phyloP scores from a whole-genome alignment of 2,329 filamentous ascomycete species.

The Aureobasidium zeae region DNA sequence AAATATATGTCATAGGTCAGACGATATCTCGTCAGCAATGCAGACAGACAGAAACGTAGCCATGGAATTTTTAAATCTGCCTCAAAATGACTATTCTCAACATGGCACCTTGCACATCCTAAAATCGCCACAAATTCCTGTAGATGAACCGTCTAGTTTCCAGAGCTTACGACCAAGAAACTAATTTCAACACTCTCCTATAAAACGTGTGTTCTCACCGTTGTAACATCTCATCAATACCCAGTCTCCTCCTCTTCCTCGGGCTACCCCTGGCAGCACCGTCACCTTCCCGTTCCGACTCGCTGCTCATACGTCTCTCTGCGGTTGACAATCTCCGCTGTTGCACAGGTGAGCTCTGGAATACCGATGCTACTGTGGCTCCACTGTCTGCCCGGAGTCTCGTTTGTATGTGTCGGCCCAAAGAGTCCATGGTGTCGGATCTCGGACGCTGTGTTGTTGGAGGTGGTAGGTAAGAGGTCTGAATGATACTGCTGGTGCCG shows the following conservation, averaged over 20 bases:
- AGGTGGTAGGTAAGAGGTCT: slow-evolving; percentile 14
- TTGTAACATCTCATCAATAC: slow-evolving; percentile 28
- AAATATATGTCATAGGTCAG: no score
- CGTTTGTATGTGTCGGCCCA: slow-evolving; percentile 11
- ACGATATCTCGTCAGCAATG: no score
- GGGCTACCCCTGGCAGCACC: slow-evolving; percentile 17
- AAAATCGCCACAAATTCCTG: no score
- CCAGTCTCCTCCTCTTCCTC: slow-evolving; percentile 25
- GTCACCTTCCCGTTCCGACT: slow-evolving; percentile 19
- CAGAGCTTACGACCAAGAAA: no score
- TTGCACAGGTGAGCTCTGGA: slow-evolving; percentile 9
- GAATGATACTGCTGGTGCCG: slow-evolving; percentile 10
- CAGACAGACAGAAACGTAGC: no score
- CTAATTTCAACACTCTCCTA: no score
- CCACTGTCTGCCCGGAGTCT: slow-evolving; percentile 12
- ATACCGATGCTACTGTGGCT: slow-evolving; percentile 4
- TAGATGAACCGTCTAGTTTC: no score
- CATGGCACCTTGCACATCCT: no score
- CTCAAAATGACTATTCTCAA: no score
- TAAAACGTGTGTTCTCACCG: slow-evolving; percentile 12
- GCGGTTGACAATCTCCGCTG: background rate
- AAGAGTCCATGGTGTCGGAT: slow-evolving; percentile 18
- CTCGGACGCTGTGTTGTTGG: slow-evolving; percentile 22
- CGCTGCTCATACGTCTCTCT: background rate
- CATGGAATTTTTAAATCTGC: no score